Conservation (phyloP, 805 yeast species). For the Zygotorulaspora florentina region DNA sequence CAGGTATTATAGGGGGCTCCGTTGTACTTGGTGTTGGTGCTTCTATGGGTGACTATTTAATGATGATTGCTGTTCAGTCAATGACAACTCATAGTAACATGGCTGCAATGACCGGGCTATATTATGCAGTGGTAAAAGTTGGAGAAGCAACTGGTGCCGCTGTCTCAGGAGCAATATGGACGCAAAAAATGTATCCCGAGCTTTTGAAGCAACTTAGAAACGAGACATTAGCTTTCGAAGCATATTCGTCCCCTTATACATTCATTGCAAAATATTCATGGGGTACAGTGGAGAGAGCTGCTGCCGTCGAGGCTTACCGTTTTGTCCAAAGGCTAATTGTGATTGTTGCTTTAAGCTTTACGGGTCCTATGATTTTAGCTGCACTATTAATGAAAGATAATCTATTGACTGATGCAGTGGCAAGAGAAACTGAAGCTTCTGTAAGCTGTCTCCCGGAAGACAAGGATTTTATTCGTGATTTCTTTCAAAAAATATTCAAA, state of each 20-base stretch:
- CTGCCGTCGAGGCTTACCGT: constrained; percentile 54
- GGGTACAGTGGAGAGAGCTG: constrained; percentile 60
- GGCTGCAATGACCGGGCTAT: constrained; percentile 60
- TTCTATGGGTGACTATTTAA: constrained; percentile 61
- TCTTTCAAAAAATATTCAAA: too few species aligned
- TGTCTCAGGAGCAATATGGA: constrained; percentile 71
- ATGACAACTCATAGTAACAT: constrained; percentile 60
- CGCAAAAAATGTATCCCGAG: constrained; percentile 51
- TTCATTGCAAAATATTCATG: constrained; percentile 48
- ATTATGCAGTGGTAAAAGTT: constrained; percentile 54
- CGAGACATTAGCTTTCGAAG: constrained; percentile 39
- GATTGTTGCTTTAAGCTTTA: constrained; percentile 40
- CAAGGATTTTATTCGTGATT: too few species aligned
- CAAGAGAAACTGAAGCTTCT: constrained; percentile 9
- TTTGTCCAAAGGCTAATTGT: constrained; percentile 54
- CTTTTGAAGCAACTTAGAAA: constrained; percentile 37
- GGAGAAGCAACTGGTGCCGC: constrained; percentile 63
- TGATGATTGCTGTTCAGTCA: constrained; percentile 58
- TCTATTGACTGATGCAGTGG: constrained; percentile 23
- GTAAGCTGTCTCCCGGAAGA: too few species aligned
- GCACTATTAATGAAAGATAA: constrained; percentile 28
- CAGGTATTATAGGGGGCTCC: constrained; percentile 61
- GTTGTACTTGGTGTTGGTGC: constrained; percentile 67
- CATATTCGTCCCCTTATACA: constrained; percentile 51
- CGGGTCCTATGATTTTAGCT: constrained; percentile 24